Base-by-base conservation (phyloP, 2,329 filamentous ascomycete species). In the Basipetospora chlamydospora region DNA sequence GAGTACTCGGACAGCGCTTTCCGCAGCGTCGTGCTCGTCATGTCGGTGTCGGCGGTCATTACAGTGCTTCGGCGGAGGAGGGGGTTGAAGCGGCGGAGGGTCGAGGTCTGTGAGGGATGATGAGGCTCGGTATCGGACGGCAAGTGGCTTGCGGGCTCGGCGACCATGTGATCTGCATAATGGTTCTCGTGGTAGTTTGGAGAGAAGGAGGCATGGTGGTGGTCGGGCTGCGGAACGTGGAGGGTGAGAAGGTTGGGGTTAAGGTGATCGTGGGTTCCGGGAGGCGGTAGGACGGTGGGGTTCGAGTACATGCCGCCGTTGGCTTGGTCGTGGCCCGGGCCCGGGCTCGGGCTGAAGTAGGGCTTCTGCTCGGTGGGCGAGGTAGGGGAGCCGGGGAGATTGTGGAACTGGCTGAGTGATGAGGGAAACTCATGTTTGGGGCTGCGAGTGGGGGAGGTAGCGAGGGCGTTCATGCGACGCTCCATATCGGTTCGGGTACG, bases 401-500 rank as follows among this genome's bases (percentile, higher is more conserved):
- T n/a, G n/a, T n/a, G n/a, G n/a, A n/a, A n/a, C n/a, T n/a, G n/a
- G n/a, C n/a, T n/a, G n/a, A n/a, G n/a, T n/a, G 26, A 28, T 1
- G 35, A 25, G 12, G 35, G 16, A 38, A 41, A 28, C 42, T 26
- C 34, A 39, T 11, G 30, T 35, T 20, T 20, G 35, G 29, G 42
- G 10, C 41, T 45, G 18, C 61, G 51, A 6, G 50, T 54, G 5
- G 58, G 54, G 17, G 64, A 64, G 13, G 52, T 51, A 13, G 55
- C 49, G 4, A 68, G 53, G 41, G 60, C 56, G n/a, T 52, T 52
- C 34, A 73, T 58, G 20, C 68, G 66, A 22, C 60, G 58, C 30
- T 55, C 54, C 61, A 72, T 70, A 35, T 74, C 69, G 13, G 60
- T 56, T 9, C 61, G 55, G 25, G 56, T 61, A 41, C 60, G 62